Evolutionary conservation across 1,284 basidiomycete species (phyloP), one percentile per base, ranked within the genome.

Genomic region (Puccinia hordei): DNA sequence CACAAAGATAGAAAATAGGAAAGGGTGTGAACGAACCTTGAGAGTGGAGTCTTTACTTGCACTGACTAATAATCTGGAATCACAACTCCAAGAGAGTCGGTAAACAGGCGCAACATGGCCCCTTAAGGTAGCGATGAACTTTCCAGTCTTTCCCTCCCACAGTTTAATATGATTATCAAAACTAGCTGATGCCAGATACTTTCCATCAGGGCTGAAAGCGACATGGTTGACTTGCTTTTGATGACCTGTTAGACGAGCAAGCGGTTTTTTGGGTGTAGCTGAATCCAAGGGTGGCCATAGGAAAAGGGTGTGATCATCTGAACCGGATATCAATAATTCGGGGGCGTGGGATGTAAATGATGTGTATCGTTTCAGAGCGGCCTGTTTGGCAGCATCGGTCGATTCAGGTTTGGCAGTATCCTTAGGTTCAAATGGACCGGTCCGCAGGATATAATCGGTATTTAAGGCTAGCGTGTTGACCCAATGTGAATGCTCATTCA

Each of bases 401-500:
- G 89, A 86, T 0, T 93, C 91, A 81, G 88, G 88, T 86, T 92
- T 93, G 41, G 17, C 27, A 24, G 53, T 30, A 75, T 89, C 89
- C 0, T 89, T 92, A 83, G 97, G 93, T 85, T 98, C 95, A 83
- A 93, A 99, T 0, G 96, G 94, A 0, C 97, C 96, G 0, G 96
- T 98, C 3, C 95, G 91, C 12, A 98, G 89, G 19, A 96, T 90
- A 85, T 95, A 98, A 85, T 99, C 96, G 19, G 95, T 97, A 84
- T 94, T 96, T 78, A 99, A 89, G 1, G 96, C 92, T 68, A 99
- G 90, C 0, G 95, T 98, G 65, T 95, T 99, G 27, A 99, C 96
- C 96, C 95, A 98, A 85, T 99, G 97, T 0, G 95, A 95, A 84
- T 99, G 97, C 82, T 98, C 95, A 86, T 92, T 94, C 38, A 99